Evolutionary conservation across 2,329 filamentous ascomycete species (phyloP).

Genomic region (Ascochyta fabae): DNA sequence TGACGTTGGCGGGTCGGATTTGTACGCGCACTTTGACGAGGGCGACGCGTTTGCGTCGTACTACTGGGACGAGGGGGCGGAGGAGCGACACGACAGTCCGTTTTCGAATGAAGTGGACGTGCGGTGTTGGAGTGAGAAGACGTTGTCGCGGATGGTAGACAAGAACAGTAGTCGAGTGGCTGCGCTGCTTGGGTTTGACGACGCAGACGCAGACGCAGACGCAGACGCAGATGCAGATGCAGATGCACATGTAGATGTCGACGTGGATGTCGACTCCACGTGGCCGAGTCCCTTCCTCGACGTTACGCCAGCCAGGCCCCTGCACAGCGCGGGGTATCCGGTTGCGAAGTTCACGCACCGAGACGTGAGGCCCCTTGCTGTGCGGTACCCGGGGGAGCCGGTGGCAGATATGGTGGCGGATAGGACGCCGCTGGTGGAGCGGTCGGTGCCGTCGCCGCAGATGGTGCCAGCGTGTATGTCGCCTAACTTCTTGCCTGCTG

Average conservation of each 20-base stretch:
- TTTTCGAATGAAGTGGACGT: slow-evolving; percentile 9
- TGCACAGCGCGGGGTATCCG: neutral
- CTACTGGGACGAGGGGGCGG: slow-evolving; percentile 10
- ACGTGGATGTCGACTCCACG: neutral
- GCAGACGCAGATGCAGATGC: too few relatives aligned
- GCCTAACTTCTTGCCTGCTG: slow-evolving; percentile 21
- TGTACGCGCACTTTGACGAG: slow-evolving; percentile 41
- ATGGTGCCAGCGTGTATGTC: slow-evolving; percentile 11
- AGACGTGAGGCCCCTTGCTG: neutral
- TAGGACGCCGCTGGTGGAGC: too few relatives aligned
- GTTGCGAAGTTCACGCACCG: neutral
- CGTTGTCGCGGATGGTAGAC: neutral
- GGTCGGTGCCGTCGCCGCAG: neutral
- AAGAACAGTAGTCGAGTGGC: neutral
- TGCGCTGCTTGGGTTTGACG: neutral
- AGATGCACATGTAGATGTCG: neutral
- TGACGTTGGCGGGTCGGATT: slow-evolving; percentile 11
- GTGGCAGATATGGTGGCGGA: neutral
- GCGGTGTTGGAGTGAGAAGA: neutral
- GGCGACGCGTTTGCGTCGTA: slow-evolving; percentile 20
- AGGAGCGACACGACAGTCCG: slow-evolving; percentile 19
- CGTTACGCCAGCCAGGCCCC: neutral
- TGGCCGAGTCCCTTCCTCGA: neutral
- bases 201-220: neutral
- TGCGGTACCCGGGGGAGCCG: slow-evolving; percentile 4